Evolutionary conservation across 2,329 filamentous ascomycete genomes (phyloP), one percentile per base, ranked within the genome.

Genomic region (Paramyrothecium roridum): DNA sequence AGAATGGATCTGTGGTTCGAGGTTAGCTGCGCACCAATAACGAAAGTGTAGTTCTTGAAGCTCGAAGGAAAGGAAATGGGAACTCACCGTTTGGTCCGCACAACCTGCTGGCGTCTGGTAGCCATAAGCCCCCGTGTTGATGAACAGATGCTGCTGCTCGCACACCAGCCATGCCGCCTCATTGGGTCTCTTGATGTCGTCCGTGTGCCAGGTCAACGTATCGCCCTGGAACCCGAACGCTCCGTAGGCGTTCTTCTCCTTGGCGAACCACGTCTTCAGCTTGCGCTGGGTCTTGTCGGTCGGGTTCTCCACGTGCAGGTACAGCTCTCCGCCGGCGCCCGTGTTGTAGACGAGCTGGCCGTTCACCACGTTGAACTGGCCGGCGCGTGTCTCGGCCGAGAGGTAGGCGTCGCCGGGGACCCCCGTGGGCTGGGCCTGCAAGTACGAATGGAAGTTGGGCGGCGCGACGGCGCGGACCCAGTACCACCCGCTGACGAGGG

Each of bases 141-240:
- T 76, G 62, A 80, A 85, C 58, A 86, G 59, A 48, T 63, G 65
- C 68, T 82, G 77, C 7, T 73, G 71, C 48, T 70, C 71, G 58
- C 82, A 86, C 52, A 86, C 82, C 59, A 84, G 76, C 81, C 82
- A 86, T 1, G 83, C 83, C 20, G 77, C 79, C 48, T 75, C 63
- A 63, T 86, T 86, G 52, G 81, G 82, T 37, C 83, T 67, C 50
- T 70, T 68, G 34, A 85, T 68, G 22, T 73, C 76, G 1, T 74
- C 64, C 16, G 72, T 74, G 53, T 67, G 74, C 83, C 83, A 86
- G 12, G 78, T 80, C 34, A 85, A 64, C 3, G 81, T 76, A 65
- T 86, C 83, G n/a, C 82, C 82, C 59, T 79, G 76, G 66, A 78
- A 86, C 0, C 69, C 76, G 64, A 86, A 86, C 0, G 76, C 76